Evolutionary conservation across 805 yeast species (phyloP).

Genomic region (Nakazawaea wickerhamii): DNA sequence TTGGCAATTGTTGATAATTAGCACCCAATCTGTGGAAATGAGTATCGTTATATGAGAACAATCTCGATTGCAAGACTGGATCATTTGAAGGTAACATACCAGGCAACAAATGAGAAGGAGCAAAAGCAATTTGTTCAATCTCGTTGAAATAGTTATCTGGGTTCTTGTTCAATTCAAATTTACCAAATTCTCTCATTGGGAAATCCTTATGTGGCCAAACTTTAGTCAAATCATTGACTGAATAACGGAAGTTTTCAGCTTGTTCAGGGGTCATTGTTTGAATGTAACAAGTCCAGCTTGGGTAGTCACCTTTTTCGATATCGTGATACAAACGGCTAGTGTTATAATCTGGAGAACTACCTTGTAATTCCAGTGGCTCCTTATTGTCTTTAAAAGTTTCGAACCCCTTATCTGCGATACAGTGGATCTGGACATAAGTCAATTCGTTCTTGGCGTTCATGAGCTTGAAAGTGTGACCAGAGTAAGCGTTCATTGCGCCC

Average conservation of each 20-base stretch:
- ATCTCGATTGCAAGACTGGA: slow-evolving; percentile 71
- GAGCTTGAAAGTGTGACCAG: slow-evolving; percentile 61
- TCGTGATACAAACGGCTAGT: slow-evolving; percentile 33
- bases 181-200: slow-evolving; percentile 53
- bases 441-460: slow-evolving; percentile 43
- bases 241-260: slow-evolving; percentile 44
- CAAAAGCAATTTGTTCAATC: slow-evolving; percentile 57
- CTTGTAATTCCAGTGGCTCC: slow-evolving; percentile 42
- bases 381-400: slow-evolving; percentile 32
- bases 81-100: slow-evolving; percentile 74
- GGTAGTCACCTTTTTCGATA: slow-evolving; percentile 43
- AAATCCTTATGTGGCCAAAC: slow-evolving; percentile 52
- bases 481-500: slow-evolving; percentile 56
- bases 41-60: slow-evolving; percentile 72
- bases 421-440: slow-evolving; percentile 54
- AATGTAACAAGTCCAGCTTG: slow-evolving; percentile 47
- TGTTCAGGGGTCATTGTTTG: slow-evolving; percentile 57
- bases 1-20: slow-evolving; percentile 63
- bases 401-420: slow-evolving; percentile 45
- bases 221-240: slow-evolving; percentile 50
- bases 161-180: slow-evolving; percentile 47
- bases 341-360: slow-evolving; percentile 47
- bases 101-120: slow-evolving; percentile 70
- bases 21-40: slow-evolving; percentile 72
- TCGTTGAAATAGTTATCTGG: slow-evolving; percentile 46